phyloP scores from a whole-genome alignment of 192 early-diverging fungal species.

The Kappamyces sp. region DNA sequence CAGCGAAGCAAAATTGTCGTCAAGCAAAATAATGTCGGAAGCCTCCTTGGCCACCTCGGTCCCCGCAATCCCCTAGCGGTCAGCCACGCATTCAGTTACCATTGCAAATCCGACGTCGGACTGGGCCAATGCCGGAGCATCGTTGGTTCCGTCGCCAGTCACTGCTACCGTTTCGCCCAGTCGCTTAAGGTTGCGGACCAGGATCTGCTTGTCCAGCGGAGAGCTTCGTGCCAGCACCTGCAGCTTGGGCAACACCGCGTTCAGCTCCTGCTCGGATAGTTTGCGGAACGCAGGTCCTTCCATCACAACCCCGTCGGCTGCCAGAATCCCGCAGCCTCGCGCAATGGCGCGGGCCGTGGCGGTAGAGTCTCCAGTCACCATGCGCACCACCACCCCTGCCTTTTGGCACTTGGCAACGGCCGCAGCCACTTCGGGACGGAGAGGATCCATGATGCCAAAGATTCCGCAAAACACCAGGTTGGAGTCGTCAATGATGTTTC shows the following conservation, averaged over 20 bases:
- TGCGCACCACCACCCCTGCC: slow-evolving; percentile 93
- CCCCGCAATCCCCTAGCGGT: slow-evolving; percentile 77
- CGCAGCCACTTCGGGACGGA: slow-evolving; percentile 88
- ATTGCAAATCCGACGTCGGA: slow-evolving; percentile 98
- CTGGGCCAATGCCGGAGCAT: slow-evolving; percentile 83
- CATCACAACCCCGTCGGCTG: slow-evolving; percentile 80
- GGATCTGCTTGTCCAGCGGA: slow-evolving; percentile 93
- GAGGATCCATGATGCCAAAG: slow-evolving; percentile 95
- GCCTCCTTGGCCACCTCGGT: slow-evolving; percentile 99
- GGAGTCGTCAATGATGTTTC: slow-evolving; percentile 41
- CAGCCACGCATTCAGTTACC: slow-evolving; percentile 18
- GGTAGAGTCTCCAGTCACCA: slow-evolving; percentile 98
- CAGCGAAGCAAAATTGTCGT: slow-evolving; percentile 97
- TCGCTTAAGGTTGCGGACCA: slow-evolving; percentile 81
- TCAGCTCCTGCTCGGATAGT: slow-evolving; percentile 78
- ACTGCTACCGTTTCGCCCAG: slow-evolving; percentile 95
- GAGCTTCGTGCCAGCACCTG: slow-evolving; percentile 92
- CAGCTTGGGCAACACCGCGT: slow-evolving; percentile 82
- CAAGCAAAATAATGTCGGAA: slow-evolving; percentile 93
- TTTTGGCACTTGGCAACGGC: slow-evolving; percentile 82
- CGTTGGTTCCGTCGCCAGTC: slow-evolving; percentile 99
- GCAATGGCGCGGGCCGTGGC: slow-evolving; percentile 93
- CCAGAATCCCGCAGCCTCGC: slow-evolving; percentile 85
- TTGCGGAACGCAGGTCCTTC: slow-evolving; percentile 92
- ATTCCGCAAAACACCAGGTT: slow-evolving; percentile 76